Evolutionary conservation across 225 moss, liverwort and hornwort genomes (phyloP).

Genomic region (Ulota crispa): DNA sequence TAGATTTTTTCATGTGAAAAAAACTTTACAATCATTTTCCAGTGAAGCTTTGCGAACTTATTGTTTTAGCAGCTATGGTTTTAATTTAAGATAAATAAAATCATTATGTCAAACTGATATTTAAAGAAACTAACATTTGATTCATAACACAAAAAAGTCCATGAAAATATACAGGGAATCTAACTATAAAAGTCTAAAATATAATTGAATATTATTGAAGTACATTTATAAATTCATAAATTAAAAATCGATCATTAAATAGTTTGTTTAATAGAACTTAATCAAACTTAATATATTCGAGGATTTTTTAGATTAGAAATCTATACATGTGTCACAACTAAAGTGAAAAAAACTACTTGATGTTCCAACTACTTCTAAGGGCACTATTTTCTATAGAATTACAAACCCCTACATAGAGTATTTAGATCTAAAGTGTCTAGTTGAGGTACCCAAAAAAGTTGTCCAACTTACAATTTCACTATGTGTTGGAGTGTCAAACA

Average conservation of each 20-base stretch:
- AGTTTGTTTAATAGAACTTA: too few relatives aligned
- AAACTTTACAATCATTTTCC: neutral
- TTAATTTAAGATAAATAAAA: neutral
- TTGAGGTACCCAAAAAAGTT: too few relatives aligned
- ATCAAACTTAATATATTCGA: accelerated
- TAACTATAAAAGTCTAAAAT: neutral
- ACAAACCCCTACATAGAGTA: too few relatives aligned
- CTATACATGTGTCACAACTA: neutral
- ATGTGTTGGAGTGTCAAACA: too few relatives aligned
- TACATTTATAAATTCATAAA: accelerated
- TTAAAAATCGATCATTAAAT: accelerated
- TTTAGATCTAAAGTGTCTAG: too few relatives aligned
- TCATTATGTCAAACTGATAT: neutral
- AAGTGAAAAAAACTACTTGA: accelerated
- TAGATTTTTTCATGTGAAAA: neutral
- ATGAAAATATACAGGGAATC: neutral
- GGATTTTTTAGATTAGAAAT: neutral
- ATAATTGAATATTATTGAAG: neutral
- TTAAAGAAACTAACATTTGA: accelerated
- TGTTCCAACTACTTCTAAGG: too few relatives aligned
- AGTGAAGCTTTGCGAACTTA: accelerated
- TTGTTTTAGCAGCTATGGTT: neutral
- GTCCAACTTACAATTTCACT: too few relatives aligned
- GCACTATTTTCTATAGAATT: too few relatives aligned
- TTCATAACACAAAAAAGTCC: accelerated